Conservation (phyloP, 225 moss, liverwort and hornwort genomes). For the Sphagnum contortum region DNA sequence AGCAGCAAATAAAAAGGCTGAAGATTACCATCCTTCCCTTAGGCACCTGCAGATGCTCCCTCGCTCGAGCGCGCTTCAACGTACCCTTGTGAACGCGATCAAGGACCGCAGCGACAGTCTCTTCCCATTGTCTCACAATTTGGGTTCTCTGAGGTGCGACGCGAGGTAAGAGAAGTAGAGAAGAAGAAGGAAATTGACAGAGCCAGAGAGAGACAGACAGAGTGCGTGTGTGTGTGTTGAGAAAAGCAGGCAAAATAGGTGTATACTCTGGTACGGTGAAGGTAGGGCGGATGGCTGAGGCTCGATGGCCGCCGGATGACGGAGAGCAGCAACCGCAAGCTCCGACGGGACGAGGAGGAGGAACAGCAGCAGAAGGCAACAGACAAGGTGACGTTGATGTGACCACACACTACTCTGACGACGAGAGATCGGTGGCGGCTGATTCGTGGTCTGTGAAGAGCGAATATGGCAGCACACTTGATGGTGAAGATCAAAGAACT, state of each 20-base stretch:
- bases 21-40: too few species aligned
- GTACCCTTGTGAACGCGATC: too few species aligned
- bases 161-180: too few species aligned
- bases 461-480: slow-evolving; percentile 90
- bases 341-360: slow-evolving; percentile 4
- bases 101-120: too few species aligned
- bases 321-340: slow-evolving; percentile 7
- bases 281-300: slow-evolving; percentile 51
- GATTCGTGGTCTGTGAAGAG: slow-evolving; percentile 98
- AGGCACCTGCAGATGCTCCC: too few species aligned
- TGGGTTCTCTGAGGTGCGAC: too few species aligned
- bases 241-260: not conserved
- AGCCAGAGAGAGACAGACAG: too few species aligned
- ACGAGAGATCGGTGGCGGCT: slow-evolving; percentile 91
- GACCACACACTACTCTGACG: slow-evolving; percentile 73
- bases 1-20: too few species aligned
- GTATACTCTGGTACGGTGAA: slow-evolving; percentile 1
- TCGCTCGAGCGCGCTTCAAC: too few species aligned
- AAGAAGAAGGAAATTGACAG: too few species aligned
- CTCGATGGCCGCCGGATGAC: slow-evolving; percentile 55
- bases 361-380: slow-evolving; percentile 3
- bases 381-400: slow-evolving; percentile 37
- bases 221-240: not conserved
- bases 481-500: slow-evolving; percentile 80
- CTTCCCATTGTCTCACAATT: too few species aligned